Evolutionary conservation across 176 grass and related monocot genomes (phyloP), one percentile per base, ranked within the genome.

Genomic region (Aechmea fasciata): DNA sequence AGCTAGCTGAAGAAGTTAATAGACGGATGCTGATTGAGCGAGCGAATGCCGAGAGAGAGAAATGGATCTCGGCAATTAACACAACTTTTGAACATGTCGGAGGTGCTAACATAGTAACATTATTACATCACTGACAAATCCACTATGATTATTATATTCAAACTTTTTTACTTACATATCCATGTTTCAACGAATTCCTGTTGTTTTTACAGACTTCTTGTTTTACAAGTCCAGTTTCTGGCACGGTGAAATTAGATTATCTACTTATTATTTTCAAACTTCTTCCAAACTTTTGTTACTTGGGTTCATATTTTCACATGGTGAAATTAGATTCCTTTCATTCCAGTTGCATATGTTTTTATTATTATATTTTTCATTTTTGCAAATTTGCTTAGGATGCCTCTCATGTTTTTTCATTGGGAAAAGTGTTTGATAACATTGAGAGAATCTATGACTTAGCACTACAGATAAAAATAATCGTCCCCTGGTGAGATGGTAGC

Each of bases 71-170:
- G 71, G 89, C 80, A 50, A 92, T 97, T 74, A 92, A 97, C 84
- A 87, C 89, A 61, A 97, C 94, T 19, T 97, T 97, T 57, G 84
- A 85, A 48, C 94, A 97, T 81, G 85, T 97, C 76, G 89, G 94
- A 97, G 94, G 94, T 97, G 80, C 78, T 48, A 61, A 17, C 55
- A 9, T 18, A 61, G 55, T 61, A 18, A 10, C 17, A 14, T 15
- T 18, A 61, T 9, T 61, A 18, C 17, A 61, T 9, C 20, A 18
- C 17, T 2, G 15, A 9, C 55, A 2, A 59, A 61, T 61, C 17
- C 55, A 61, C 10, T 61, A 61, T 10, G 3, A 18, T 55, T 55
- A 55, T 13, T 13, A n/a, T 55, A 52, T 55, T n/a, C 52, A 55
- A 13, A n/a, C 52, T 10, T n/a, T 55, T 55, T n/a, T n/a, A 55